Evolutionary conservation across 2,329 filamentous ascomycete genomes (phyloP).

Genomic region (Calonectria leucothoes): DNA sequence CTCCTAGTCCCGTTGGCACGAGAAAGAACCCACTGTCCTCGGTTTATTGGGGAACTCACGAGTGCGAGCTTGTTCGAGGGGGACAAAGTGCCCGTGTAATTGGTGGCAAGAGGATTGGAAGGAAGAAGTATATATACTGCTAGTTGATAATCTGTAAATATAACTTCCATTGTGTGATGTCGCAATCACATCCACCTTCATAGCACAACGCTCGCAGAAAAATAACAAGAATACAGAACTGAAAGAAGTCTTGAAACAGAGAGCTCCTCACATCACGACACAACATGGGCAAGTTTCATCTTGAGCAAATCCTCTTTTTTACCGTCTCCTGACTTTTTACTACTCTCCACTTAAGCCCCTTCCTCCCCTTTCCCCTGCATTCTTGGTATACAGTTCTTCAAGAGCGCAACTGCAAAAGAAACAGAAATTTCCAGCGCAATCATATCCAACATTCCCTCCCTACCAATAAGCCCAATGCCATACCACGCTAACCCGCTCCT

Average conservation of each 20-base stretch:
- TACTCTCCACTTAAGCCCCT: background rate
- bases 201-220: background rate
- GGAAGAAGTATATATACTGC: background rate
- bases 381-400: conserved; percentile 9
- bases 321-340: conserved; percentile 8
- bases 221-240: background rate
- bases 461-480: conserved; percentile 12
- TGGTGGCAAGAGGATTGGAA: background rate
- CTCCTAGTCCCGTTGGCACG: no score
- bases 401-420: conserved; percentile 8
- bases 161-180: background rate
- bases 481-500: conserved; percentile 12
- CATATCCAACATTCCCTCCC: conserved; percentile 24
- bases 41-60: background rate
- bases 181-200: background rate
- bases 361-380: background rate
- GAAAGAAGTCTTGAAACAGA: background rate
- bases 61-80: background rate
- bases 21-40: no score
- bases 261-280: background rate
- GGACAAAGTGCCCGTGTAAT: background rate
- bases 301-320: conserved; percentile 16
- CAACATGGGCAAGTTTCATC: background rate
- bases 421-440: conserved; percentile 15
- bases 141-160: background rate